Percentiles rank a stretch among this genome's conserved stretches.
phyloP scores from a whole-genome alignment of 2,329 filamentous ascomycete genomes.

The Sporothrix mexicana region DNA sequence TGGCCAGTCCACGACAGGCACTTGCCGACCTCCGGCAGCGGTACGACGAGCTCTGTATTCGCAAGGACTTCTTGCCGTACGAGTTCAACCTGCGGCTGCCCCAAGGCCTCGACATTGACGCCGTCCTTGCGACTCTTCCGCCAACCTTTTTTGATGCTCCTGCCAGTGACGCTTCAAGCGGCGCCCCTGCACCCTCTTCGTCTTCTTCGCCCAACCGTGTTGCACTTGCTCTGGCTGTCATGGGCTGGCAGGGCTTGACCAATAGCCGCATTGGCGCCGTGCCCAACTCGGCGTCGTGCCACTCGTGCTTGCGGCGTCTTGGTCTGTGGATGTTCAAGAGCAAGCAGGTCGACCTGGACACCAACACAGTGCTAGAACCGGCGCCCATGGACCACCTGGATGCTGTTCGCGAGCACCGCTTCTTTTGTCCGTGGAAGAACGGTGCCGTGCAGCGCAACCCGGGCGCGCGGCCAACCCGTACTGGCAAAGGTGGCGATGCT shows the following conservation, averaged over 20 bases:
- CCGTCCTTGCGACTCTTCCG: constrained; percentile 57
- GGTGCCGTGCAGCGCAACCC: constrained; percentile 63
- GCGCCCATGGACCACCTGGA: constrained; percentile 72
- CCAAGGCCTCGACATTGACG: constrained; percentile 57
- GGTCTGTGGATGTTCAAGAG: constrained; percentile 94
- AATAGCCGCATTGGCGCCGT: constrained; percentile 63
- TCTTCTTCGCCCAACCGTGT: constrained; percentile 57
- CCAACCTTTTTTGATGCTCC: constrained; percentile 58
- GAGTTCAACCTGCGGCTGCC: constrained; percentile 66
- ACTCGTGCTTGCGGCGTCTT: constrained; percentile 83
- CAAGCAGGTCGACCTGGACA: constrained; percentile 65
- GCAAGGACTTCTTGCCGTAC: constrained; percentile 64
- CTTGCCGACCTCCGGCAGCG: constrained; percentile 64
- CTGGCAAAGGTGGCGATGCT: constrained; percentile 40
- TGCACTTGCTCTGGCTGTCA: constrained; percentile 71
- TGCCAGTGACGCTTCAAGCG: constrained; percentile 43
- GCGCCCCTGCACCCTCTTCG: constrained; percentile 34
- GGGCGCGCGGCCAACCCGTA: constrained; percentile 38
- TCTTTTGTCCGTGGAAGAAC: constrained; percentile 84
- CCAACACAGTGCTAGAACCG: constrained; percentile 58
- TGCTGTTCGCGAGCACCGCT: constrained; percentile 73
- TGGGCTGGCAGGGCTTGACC: constrained; percentile 75
- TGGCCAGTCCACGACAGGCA: constrained; percentile 66
- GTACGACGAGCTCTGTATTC: constrained; percentile 66
- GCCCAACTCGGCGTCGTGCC: constrained; percentile 77